These are phyloP conservation scores for Arachis hypogaea DNA, from an alignment of 306 rosid genomes.

Conservation along the genomic window DNA sequence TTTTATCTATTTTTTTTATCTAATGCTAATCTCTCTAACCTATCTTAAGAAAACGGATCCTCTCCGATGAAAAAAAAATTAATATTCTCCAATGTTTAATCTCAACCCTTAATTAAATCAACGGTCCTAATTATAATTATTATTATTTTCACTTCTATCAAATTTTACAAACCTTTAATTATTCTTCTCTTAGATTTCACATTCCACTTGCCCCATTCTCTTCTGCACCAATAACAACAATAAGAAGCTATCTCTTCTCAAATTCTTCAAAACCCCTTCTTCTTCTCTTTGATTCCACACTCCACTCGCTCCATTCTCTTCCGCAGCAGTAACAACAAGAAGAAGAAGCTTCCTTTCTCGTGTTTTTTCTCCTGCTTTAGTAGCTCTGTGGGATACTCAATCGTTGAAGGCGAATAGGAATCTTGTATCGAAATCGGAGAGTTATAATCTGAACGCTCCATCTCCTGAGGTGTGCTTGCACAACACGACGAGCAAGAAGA, in stretches of 20 bases:
- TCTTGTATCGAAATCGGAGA: conserved; percentile 23
- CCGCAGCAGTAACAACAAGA: not conserved
- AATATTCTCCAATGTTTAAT: too few relatives aligned
- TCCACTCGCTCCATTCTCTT: conserved; percentile 42
- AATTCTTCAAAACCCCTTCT: conserved; percentile 52
- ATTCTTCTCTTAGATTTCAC: too few relatives aligned
- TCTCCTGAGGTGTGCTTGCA: conserved; percentile 68
- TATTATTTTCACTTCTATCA: too few relatives aligned
- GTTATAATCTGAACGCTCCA: conserved; percentile 3
- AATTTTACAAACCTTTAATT: too few relatives aligned
- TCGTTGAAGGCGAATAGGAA: conserved; percentile 36
- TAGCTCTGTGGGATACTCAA: conserved; percentile 44
- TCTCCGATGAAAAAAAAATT: too few relatives aligned
- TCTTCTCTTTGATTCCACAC: conserved; percentile 41
- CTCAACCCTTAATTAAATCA: too few relatives aligned
- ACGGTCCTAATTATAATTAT: too few relatives aligned
- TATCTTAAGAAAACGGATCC: too few relatives aligned
- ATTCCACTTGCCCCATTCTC: too few relatives aligned
- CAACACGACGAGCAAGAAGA: conserved; percentile 79
- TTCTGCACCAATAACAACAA: too few relatives aligned
- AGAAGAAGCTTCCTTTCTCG: not conserved
- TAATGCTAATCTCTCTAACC: too few relatives aligned
- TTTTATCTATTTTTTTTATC: too few relatives aligned
- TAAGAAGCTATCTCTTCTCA: conserved; percentile 48
- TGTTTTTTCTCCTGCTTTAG: conserved; percentile 23